Base-by-base conservation (phyloP, 257 asterid species). In the Vinca minor region DNA sequence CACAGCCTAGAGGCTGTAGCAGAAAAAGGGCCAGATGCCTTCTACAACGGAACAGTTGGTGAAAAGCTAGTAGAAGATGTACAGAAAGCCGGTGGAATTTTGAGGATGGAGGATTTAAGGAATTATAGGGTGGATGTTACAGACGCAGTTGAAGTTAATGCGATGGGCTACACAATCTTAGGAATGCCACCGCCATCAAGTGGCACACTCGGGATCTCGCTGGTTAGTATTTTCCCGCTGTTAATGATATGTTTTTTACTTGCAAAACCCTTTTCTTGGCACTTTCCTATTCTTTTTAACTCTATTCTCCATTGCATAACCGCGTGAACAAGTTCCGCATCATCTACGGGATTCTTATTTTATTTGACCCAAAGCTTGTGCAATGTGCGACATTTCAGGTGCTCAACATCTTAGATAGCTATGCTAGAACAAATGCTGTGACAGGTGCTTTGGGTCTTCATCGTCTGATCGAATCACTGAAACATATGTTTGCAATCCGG, bases 171-270 rank as follows among this genome's bases (percentile, higher is more conserved):
- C 73, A 72, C 80, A 38, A 87, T 92, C 63, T 66, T 88, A n/a
- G 96, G 98, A 32, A 87, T 89, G 98, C 95, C 96, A 32, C 96
- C 95, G 34, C 98, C 98, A 11, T 89, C 96, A 13, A 84, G 91
- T 71, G 98, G 98, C 72, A 83, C 92, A 0, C 73, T 89, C 0
- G 98, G 95, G 14, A 76, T 92, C 55, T 77, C 98, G 64, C 78
- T 92, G 91, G 98, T 88, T 68, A 14, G 86, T 67, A 36, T 42
- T 57, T n/a, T 54, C 38, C 21, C n/a, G n/a, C 29, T 44, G 21
- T 44, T 62, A 44, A 14, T 41, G n/a, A n/a, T n/a, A n/a, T n/a
- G n/a, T n/a, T n/a, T n/a, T n/a, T n/a, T n/a, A n/a, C n/a, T n/a
- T n/a, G n/a, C n/a, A n/a, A n/a, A n/a, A n/a, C n/a, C n/a, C n/a